Percentiles rank a stretch among this genome's conserved stretches.
Evolutionary conservation across 2,329 filamentous ascomycete genomes (phyloP).

Genomic region (Ceratocystis colombiana): DNA sequence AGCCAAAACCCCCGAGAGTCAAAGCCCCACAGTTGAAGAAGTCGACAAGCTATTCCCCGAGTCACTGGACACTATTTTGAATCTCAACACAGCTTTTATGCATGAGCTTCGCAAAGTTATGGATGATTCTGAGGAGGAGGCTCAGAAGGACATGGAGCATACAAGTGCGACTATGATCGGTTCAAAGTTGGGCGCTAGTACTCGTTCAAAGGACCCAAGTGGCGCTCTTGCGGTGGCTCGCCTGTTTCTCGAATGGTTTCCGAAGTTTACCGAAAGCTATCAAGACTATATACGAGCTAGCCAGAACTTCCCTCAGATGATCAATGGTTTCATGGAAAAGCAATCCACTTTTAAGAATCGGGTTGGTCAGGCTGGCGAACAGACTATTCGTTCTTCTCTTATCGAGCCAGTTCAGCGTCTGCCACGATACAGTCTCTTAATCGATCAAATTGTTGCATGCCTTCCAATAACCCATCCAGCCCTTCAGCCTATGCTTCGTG

Average conservation of each 20-base stretch:
- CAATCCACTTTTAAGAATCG: conserved; percentile 74
- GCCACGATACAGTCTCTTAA: conserved; percentile 88
- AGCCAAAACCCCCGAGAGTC: conserved; percentile 47
- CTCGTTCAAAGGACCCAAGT: conserved; percentile 56
- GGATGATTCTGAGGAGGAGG: conserved; percentile 73
- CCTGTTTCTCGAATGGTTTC: conserved; percentile 82
- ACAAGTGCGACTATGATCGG: conserved; percentile 37
- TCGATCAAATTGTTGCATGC: conserved; percentile 85
- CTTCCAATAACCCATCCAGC: conserved; percentile 80
- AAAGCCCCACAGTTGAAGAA: conserved; percentile 61
- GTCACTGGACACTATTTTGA: conserved; percentile 68
- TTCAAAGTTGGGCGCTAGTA: conserved; percentile 38
- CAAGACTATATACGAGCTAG: conserved; percentile 87
- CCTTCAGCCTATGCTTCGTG: conserved; percentile 70
- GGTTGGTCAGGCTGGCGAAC: conserved; percentile 76
- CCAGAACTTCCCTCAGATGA: conserved; percentile 70
- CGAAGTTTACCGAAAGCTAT: conserved; percentile 82
- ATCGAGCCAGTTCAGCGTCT: conserved; percentile 95
- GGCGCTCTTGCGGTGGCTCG: conserved; percentile 70
- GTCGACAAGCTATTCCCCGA: conserved; percentile 69
- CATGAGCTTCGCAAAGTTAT: conserved; percentile 64
- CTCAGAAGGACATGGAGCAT: conserved; percentile 63
- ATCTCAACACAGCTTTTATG: conserved; percentile 72
- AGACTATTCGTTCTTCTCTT: conserved; percentile 77
- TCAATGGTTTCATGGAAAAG: conserved; percentile 68